Base-by-base conservation (phyloP, 306 rosid genomes). In the Senna tora region DNA sequence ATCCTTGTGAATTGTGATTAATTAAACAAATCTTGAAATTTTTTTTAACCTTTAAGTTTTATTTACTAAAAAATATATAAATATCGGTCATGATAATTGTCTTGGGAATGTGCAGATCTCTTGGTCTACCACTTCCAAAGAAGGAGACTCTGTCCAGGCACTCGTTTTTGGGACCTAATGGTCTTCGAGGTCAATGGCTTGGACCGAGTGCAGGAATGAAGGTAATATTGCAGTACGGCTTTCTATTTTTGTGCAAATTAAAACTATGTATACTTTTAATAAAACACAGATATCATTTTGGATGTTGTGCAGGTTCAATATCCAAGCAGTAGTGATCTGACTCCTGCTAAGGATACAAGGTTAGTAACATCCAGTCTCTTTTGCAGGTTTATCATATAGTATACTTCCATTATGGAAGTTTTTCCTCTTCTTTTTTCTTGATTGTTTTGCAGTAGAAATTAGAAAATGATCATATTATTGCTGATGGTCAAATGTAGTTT, bases 131-230 rank as follows among this genome's bases (percentile, higher is more conserved):
- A 28, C 77, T 66, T 73, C 96, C 99, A 36, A 95, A 88, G 74
- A 89, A 86, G 78, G 99, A 95, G 73, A 95, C 99, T 67, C 79
- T 91, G 83, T 95, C 96, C 59, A 89, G 99, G 80, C 99, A 95
- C 80, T 95, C 97, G 49, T 77, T 91, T 81, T 84, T 95, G 79
- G 99, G 99, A 60, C 97, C 96, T 41, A 92, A 79, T 87, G 99
- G 97, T 79, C 93, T 95, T 69, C 88, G 65, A 69, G 93, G 90
- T 57, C 97, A 95, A 82, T 92, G 99, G 99, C 90, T 65, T 38
- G 97, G 88, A 57, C 96, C 97, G 19, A 88, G 83, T 41, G 71
- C 89, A 46, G 87, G 77, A 81, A 67, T 78, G 51, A 95, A 92
- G 97, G 99, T 92, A 79, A 71, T 63, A 15, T 14, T 66, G 38